Conservation (phyloP, 148 eudicot genomes). For the Fallopia convolvulus region DNA sequence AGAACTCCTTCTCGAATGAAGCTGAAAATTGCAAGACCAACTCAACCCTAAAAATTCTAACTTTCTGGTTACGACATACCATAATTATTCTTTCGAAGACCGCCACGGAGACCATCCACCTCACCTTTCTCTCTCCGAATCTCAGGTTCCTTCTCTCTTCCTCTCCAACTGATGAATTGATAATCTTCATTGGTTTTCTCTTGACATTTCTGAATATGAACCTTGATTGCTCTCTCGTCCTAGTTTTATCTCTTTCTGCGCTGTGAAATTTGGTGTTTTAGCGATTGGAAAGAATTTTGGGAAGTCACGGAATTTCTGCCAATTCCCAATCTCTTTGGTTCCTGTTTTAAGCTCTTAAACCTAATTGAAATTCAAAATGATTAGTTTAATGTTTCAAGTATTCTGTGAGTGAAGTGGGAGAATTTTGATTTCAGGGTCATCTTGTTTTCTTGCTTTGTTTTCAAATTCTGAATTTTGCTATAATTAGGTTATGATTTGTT, state of each 20-base stretch:
- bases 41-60: neutral
- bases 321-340: neutral
- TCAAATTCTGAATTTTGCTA: neutral
- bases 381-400: neutral
- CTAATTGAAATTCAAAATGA: neutral
- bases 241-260: too few relatives aligned
- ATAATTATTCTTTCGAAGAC: neutral
- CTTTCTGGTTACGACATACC: neutral
- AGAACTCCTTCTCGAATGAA: neutral
- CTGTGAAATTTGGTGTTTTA: neutral
- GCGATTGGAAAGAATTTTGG: neutral
- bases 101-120: neutral
- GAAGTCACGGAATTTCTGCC: neutral
- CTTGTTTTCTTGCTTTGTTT: neutral
- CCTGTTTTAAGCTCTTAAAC: neutral
- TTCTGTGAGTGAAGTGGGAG: neutral
- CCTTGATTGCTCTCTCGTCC: neutral
- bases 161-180: neutral
- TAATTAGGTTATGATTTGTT: neutral
- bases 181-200: neutral
- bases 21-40: neutral
- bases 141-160: constrained; percentile 2
- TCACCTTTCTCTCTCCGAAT: neutral
- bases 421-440: neutral
- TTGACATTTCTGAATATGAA: neutral